Base-by-base conservation (phyloP, 192 early-diverging fungal species). In the Rhizophagus clarus region DNA sequence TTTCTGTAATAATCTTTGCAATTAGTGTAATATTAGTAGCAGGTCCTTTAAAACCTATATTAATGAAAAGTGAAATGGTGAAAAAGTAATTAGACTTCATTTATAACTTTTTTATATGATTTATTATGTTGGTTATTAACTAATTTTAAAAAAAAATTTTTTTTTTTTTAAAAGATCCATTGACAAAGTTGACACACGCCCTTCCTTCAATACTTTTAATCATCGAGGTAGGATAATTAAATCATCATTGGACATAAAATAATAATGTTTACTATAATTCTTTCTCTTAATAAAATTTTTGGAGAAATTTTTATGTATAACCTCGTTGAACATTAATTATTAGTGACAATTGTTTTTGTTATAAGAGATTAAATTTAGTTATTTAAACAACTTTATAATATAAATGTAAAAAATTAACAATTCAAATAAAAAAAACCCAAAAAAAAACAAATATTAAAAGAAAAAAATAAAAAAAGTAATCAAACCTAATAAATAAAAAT, bases 21-120 rank as follows among this genome's bases (percentile, higher is more conserved):
- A 63, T 91, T 7, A 87, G 90, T 32, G 82, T 89, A 60, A 77
- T 88, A 14, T 60, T 91, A 61, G 82, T 82, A 14, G 86, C 88
- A n/a, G 87, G 86, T 66, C 81, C 86, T 34, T 88, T 91, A 73
- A 89, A 91, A 73, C 81, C 86, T 37, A 89, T 91, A 49, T 79
- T 88, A 22, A 89, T 91, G 87, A 87, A 91, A 62, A 85, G 81
- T 11, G 90, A 91, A 74, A 88, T 91, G 84, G 84, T 83, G 22
- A 91, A 89, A 79, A 81, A 87, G 90, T 91, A 89, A 81, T 85
- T 69, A 74, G 9, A 42, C 40, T 9, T 42, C 45, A 24, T 49
- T 24, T 68, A 62, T 75, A 5, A 66, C 14, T 32, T 22, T 63
- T 22, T 20, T 37, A 22, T 61, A 26, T 26, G 32, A 10, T 70